Percentiles rank a stretch among this genome's conserved stretches.
Evolutionary conservation across 495 filamentous ascomycete species (phyloP).

Genomic region (Cairneyella variabilis): DNA sequence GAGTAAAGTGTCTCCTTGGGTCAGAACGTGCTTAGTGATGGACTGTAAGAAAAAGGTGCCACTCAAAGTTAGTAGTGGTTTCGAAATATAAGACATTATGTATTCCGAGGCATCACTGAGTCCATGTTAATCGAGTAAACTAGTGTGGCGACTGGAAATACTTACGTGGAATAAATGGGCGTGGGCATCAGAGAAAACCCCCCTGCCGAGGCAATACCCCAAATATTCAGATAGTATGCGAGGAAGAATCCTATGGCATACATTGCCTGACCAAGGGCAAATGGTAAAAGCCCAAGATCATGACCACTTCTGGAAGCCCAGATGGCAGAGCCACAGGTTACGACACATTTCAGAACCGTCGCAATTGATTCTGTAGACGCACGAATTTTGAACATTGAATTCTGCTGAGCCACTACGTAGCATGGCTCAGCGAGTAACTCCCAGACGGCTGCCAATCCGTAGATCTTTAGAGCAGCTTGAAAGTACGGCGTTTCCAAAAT

Average conservation of each 20-base stretch:
- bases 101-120: constrained; percentile 32
- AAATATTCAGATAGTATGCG: constrained; percentile 58
- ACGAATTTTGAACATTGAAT: constrained; percentile 72
- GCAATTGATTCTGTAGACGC: constrained; percentile 76
- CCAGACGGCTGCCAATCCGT: constrained; percentile 68
- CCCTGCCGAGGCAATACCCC: constrained; percentile 35
- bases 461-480: constrained; percentile 57
- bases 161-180: constrained; percentile 23
- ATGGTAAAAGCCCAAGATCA: constrained; percentile 75
- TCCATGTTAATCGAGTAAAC: neutral
- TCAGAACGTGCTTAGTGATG: constrained; percentile 84
- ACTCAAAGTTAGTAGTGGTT: constrained; percentile 62
- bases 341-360: constrained; percentile 68
- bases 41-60: constrained; percentile 81
- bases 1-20: constrained; percentile 88
- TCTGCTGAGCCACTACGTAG: constrained; percentile 79
- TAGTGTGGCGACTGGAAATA: neutral
- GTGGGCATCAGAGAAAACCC: constrained; percentile 52
- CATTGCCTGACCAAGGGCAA: constrained; percentile 80
- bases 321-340: constrained; percentile 62
- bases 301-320: constrained; percentile 44
- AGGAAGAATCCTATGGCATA: constrained; percentile 65
- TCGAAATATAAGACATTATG: constrained; percentile 60
- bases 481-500: constrained; percentile 57
- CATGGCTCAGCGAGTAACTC: constrained; percentile 82